A percentile compares a stretch with the other conserved stretches of the same genome.
phyloP scores from a whole-genome alignment of 768 basidiomycete species.

The Russula lepida region DNA sequence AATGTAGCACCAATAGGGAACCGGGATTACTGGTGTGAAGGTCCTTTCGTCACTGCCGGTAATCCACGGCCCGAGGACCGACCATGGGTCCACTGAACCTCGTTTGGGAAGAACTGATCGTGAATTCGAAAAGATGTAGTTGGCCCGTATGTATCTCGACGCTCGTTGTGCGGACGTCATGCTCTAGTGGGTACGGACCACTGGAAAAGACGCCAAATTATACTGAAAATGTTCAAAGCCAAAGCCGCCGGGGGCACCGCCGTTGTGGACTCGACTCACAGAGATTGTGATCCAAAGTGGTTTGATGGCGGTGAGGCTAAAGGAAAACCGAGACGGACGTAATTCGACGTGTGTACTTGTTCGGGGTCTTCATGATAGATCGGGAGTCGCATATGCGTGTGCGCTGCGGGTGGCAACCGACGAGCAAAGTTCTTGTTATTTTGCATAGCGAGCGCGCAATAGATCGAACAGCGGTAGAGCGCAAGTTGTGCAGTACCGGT shows the following conservation, averaged over 20 bases:
- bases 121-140: background rate
- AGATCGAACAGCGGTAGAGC: background rate
- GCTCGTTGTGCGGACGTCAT: slow-evolving; percentile 7
- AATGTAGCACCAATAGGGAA: no score
- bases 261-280: background rate
- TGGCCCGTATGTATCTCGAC: background rate
- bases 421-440: background rate
- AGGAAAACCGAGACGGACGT: background rate
- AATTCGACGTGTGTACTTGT: background rate
- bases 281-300: background rate
- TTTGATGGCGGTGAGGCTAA: background rate
- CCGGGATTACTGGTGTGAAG: no score
- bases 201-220: background rate
- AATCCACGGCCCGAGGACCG: no score
- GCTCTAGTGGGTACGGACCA: background rate
- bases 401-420: background rate
- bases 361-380: background rate
- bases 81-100: no score
- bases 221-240: background rate
- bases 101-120: background rate
- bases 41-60: no score
- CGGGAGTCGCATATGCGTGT: background rate
- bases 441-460: background rate
- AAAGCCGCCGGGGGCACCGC: background rate
- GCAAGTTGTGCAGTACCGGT: background rate